Conservation (phyloP, 2,329 filamentous ascomycete species). For the Claviceps spartinae region DNA sequence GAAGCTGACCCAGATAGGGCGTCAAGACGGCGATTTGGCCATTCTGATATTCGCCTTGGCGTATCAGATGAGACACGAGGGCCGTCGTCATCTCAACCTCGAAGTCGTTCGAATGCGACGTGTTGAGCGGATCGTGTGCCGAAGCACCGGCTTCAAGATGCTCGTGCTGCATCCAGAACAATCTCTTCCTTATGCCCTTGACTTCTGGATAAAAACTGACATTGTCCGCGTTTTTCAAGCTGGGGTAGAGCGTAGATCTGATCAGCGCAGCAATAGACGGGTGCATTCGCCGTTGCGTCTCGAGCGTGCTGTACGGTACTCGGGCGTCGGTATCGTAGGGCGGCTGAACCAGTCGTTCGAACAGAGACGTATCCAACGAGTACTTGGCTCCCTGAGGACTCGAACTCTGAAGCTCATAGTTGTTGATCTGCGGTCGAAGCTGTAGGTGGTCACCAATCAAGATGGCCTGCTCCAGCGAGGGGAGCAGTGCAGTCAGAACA, state of each 20-base stretch:
- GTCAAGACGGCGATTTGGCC: constrained; percentile 59
- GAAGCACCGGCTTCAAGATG: constrained; percentile 26
- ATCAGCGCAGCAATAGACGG: constrained; percentile 48
- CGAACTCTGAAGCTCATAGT: constrained; percentile 38
- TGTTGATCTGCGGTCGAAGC: constrained; percentile 43
- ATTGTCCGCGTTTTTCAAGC: constrained; percentile 34
- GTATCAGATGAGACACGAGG: constrained; percentile 50
- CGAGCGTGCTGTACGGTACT: constrained; percentile 26
- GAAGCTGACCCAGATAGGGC: constrained; percentile 45
- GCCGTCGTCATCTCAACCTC: constrained; percentile 51
- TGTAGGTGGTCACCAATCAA: constrained; percentile 52
- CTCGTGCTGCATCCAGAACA: constrained; percentile 51
- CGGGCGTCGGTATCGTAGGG: constrained; percentile 10
- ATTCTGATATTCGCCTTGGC: constrained; percentile 45
- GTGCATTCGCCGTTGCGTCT: constrained; percentile 52
- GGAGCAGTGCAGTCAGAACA: constrained; percentile 43
- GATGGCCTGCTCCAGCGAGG: constrained; percentile 46
- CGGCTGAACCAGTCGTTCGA: constrained; percentile 41
- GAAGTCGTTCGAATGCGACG: constrained; percentile 39
- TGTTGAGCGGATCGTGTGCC: constrained; percentile 20
- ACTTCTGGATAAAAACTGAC: constrained; percentile 31
- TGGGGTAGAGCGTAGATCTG: constrained; percentile 41
- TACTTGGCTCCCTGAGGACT: constrained; percentile 34
- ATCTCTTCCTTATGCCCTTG: constrained; percentile 34
- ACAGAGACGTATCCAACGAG: constrained; percentile 44